Percentiles rank a stretch among this genome's conserved stretches.
Evolutionary conservation across 306 rosid genomes (phyloP).

Genomic region (Benincasa hispida): DNA sequence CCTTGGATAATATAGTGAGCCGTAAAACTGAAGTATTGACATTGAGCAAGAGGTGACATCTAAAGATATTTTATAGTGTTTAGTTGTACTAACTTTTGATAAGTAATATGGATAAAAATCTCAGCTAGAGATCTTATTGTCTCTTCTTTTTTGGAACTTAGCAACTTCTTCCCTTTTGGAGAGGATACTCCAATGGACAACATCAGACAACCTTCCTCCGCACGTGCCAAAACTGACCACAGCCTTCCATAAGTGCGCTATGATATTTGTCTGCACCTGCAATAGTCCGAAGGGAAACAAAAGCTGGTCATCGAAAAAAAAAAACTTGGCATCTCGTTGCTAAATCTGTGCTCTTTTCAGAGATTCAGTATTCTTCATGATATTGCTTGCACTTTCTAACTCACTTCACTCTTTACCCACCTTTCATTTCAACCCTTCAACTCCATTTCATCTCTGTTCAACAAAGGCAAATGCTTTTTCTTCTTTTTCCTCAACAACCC

Average conservation of each 20-base stretch:
- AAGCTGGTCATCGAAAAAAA: neutral
- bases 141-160: neutral
- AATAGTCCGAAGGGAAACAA: neutral
- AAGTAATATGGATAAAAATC: neutral
- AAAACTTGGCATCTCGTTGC: conserved; percentile 2
- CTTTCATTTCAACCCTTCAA: neutral
- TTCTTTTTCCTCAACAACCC: conserved; percentile 8
- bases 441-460: neutral
- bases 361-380: conserved; percentile 11
- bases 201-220: neutral
- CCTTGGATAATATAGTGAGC: neutral
- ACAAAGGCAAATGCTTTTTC: neutral
- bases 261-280: neutral
- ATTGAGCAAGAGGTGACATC: neutral
- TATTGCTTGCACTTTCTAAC: too few species aligned
- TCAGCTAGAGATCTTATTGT: neutral
- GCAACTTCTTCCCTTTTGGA: neutral
- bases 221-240: neutral
- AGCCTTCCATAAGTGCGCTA: neutral
- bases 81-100: neutral
- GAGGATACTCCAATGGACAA: neutral
- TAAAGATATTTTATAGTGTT: neutral
- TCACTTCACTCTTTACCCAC: neutral
- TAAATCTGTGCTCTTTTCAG: neutral
- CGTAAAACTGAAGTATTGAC: neutral